Evolutionary conservation across 2,329 filamentous ascomycete genomes (phyloP).

Genomic region (Eutypella sp.): DNA sequence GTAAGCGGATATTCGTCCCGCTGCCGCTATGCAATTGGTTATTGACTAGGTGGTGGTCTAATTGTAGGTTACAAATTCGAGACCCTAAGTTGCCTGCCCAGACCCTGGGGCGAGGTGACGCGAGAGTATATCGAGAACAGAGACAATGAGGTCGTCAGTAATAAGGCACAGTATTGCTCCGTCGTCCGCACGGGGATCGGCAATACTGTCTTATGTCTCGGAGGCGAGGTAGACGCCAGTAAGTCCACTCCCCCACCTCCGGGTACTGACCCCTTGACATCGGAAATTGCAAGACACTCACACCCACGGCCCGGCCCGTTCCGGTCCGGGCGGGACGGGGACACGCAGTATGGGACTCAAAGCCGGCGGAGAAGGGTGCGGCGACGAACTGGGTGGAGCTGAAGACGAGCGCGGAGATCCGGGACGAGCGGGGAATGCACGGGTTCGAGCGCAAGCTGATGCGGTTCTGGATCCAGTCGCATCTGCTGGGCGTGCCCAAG

Average conservation of each 20-base stretch:
- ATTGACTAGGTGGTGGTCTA: no score
- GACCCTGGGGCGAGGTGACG: conserved; percentile 66
- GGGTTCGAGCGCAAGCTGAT: conserved; percentile 86
- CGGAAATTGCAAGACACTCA: not conserved
- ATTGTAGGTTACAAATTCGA: conserved; percentile 93
- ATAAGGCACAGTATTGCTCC: conserved; percentile 93
- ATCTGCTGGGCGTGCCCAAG: conserved; percentile 85
- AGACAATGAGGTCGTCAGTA: conserved; percentile 69
- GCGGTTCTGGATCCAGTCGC: conserved; percentile 96
- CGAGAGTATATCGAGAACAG: conserved; percentile 76
- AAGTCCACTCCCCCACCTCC: conserved; percentile 25
- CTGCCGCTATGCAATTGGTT: conserved; percentile 1
- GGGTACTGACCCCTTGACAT: no score
- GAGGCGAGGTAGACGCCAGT: conserved; percentile 91
- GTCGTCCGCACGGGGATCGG: conserved; percentile 87
- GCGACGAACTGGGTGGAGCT: conserved; percentile 90
- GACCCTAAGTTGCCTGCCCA: conserved; percentile 70
- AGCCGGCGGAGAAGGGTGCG: conserved; percentile 59
- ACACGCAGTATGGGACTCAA: conserved; percentile 71
- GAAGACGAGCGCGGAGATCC: conserved; percentile 78
- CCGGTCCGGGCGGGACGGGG: conserved; percentile 3
- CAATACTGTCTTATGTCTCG: conserved; percentile 67
- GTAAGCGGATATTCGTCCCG: conserved; percentile 38
- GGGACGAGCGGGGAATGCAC: conserved; percentile 60
- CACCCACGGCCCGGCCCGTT: not conserved